Evolutionary conservation across 257 asterid genomes (phyloP), one percentile per base, ranked within the genome.

Genomic region (Paraleonurus japonicus): DNA sequence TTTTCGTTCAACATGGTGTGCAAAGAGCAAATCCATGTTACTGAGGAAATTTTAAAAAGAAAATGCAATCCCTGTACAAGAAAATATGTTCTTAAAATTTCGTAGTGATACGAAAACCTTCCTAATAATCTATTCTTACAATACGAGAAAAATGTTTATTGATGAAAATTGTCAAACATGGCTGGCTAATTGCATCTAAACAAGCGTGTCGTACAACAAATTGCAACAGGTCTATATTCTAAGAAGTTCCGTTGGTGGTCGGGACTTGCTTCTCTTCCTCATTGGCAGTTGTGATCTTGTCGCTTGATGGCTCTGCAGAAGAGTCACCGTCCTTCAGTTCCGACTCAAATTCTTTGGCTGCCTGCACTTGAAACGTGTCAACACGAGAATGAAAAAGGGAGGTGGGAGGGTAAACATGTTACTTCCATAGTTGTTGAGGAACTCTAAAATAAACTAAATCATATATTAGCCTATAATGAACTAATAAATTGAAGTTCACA

Each of bases 321-420:
- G 90, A 19, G 53, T 79, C 90, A 0, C 78, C 75, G 4, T 89
- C 96, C 81, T 77, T 89, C 81, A 92, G 86, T 78, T 92, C 98
- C 0, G 96, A 64, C 83, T 92, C 95, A 33, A 92, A 92, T 76
- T 92, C 98, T 76, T 92, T 92, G 20, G 98, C 98, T 2, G 98
- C 98, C 98, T 92, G 76, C 67, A 74, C 16, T 22, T 37, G 45
- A 63, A 23, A 48, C 47, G 69, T 24, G 70, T 70, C 39, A 43
- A n/a, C n/a, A n/a, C n/a, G n/a, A n/a, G n/a, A n/a, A n/a, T n/a
- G n/a, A n/a, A n/a, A n/a, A n/a, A n/a, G n/a, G n/a, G n/a, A n/a
- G n/a, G n/a, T n/a, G 33, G 33, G 33, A 4, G 33, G 4, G 33
- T 4, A 30, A 37, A 37, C 43, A 37, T 7, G 43, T 7, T 37